Conservation (phyloP, 805 yeast species). For the Saccharomycopsis schoenii region DNA sequence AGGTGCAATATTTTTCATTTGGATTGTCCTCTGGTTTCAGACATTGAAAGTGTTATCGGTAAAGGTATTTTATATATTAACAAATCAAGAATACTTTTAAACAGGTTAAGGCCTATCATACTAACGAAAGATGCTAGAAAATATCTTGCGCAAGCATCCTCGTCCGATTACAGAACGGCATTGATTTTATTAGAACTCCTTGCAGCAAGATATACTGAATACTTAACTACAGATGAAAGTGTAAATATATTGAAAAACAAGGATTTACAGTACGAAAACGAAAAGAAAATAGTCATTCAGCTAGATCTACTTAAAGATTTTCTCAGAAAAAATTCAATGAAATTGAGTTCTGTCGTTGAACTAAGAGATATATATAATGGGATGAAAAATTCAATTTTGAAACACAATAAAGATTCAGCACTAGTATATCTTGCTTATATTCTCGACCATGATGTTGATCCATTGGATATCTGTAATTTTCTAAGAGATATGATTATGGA, state of each 20-base stretch:
- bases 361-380: slow-evolving; percentile 48
- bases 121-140: slow-evolving; percentile 44
- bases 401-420: slow-evolving; percentile 83
- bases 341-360: slow-evolving; percentile 31
- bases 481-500: slow-evolving; percentile 94
- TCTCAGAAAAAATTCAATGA: slow-evolving; percentile 58
- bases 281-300: slow-evolving; percentile 4
- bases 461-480: slow-evolving; percentile 77
- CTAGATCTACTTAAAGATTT: slow-evolving; percentile 27
- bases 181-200: slow-evolving; percentile 69
- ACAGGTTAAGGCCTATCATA: slow-evolving; percentile 7
- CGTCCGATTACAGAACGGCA: slow-evolving; percentile 85
- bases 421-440: slow-evolving; percentile 76
- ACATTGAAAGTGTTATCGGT: slow-evolving; percentile 41
- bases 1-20: slow-evolving; percentile 77
- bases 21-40: slow-evolving; percentile 38
- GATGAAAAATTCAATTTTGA: slow-evolving; percentile 84
- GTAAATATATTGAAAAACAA: background rate
- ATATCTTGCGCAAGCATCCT: slow-evolving; percentile 60
- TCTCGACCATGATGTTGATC: slow-evolving; percentile 90
- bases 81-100: slow-evolving; percentile 22
- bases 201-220: slow-evolving; percentile 36
- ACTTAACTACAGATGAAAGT: slow-evolving; percentile 15
- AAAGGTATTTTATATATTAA: slow-evolving; percentile 54
- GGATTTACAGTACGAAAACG: background rate